Base-by-base conservation (phyloP, 352 stramenopile genomes). In the Phytophthora citricola region DNA sequence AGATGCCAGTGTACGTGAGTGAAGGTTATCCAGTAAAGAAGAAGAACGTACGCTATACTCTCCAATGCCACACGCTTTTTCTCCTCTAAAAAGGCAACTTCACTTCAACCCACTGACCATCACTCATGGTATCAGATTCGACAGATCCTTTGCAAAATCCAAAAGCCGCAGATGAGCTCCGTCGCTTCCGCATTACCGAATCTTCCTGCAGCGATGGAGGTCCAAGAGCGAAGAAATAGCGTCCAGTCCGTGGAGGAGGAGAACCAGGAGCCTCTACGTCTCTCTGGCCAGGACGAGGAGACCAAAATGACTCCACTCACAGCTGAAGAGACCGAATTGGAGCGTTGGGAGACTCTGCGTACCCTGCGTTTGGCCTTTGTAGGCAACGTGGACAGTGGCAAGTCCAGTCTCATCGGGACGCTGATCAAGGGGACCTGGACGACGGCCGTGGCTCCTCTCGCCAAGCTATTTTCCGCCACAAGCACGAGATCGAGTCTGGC, bases 341-440 rank as follows among this genome's bases (percentile, higher is more conserved):
- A 85, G 45, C 65, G 56, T 17, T 59, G 58, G 15, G 81, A 91
- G 53, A 66, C 32, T 51, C 63, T 93, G 58, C 86, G 85, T 17
- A 95, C 87, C 46, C 63, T 97, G 44, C 85, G 90, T 2, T 77
- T 97, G 46, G 91, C 91, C 26, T 96, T 97, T 41, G 92, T 98
- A 40, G 92, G 92, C 38, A 98, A 98, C 63, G 92, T 98, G 29
- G 91, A 98, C 75, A 94, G 85, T 61, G 93, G 94, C 67, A 98
- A 98, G 79, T 97, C 90, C 24, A 98, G 91, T 47, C 73, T 98
- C 40, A 97, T 98, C 50, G 88, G 92, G 12, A 96, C 92, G 32
- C 73, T 99, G 17, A 99, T 98, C 36, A 98, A 97, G 43, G 95
- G 53, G 87, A 95, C 29, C 79, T 99, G 43, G 98, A 99, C 73